phyloP scores from a whole-genome alignment of 768 basidiomycete genomes.

The Sutorius australiensis region DNA sequence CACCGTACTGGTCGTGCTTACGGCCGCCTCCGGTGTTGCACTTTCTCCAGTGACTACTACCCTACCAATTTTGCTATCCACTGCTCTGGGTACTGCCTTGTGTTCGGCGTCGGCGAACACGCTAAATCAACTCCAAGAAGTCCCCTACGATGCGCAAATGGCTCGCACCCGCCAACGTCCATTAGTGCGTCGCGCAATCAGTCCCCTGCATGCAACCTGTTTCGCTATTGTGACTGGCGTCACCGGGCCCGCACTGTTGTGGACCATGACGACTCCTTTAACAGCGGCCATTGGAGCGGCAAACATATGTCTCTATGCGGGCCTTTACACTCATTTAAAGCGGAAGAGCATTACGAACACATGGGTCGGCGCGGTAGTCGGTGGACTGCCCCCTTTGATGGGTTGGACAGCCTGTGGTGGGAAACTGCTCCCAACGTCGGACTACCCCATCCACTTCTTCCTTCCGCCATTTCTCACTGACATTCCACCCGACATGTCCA shows the following conservation, averaged over 20 bases:
- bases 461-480: slow-evolving; percentile 57
- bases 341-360: slow-evolving; percentile 80
- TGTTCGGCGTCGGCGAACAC: slow-evolving; percentile 94
- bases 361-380: slow-evolving; percentile 93
- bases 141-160: slow-evolving; percentile 97
- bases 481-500: slow-evolving; percentile 38
- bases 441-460: slow-evolving; percentile 56
- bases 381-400: slow-evolving; percentile 91
- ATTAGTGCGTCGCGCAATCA: slow-evolving; percentile 79
- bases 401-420: slow-evolving; percentile 97
- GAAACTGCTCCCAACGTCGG: slow-evolving; percentile 58
- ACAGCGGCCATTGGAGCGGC: slow-evolving; percentile 79
- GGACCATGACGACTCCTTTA: slow-evolving; percentile 78
- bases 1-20: slow-evolving; percentile 79
- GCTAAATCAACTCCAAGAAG: slow-evolving; percentile 91
- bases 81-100: slow-evolving; percentile 84
- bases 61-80: slow-evolving; percentile 78
- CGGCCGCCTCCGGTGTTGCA: slow-evolving; percentile 89
- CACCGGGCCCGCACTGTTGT: slow-evolving; percentile 74
- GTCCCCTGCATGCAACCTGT: slow-evolving; percentile 74
- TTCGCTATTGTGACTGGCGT: slow-evolving; percentile 79
- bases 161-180: slow-evolving; percentile 84
- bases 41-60: slow-evolving; percentile 85
- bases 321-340: slow-evolving; percentile 90
- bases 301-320: slow-evolving; percentile 89